These are phyloP conservation scores for Claviceps lovelessii DNA, from an alignment of 2,329 filamentous ascomycete genomes.

Conservation along the genomic window DNA sequence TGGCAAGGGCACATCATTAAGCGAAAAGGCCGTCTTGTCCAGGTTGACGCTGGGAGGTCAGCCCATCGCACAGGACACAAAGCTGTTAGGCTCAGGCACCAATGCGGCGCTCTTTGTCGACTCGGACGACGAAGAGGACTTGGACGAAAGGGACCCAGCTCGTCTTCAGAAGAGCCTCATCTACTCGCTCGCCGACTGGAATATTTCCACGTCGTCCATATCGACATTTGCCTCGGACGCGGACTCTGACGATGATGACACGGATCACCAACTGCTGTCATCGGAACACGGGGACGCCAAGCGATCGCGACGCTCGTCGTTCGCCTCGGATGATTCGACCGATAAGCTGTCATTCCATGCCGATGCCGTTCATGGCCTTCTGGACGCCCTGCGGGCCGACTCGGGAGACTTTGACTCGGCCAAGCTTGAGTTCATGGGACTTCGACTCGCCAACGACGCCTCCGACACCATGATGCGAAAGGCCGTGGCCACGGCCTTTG, in stretches of 20 bases:
- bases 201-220: conserved; percentile 39
- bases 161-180: conserved; percentile 40
- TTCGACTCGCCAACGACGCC: conserved; percentile 84
- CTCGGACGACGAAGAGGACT: conserved; percentile 30
- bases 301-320: conserved; percentile 52
- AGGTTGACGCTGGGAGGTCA: conserved; percentile 23
- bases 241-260: conserved; percentile 46
- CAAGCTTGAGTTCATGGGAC: conserved; percentile 80
- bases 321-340: conserved; percentile 58
- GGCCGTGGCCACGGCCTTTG: conserved; percentile 73
- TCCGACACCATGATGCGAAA: conserved; percentile 78
- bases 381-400: conserved; percentile 66
- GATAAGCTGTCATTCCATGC: conserved; percentile 53
- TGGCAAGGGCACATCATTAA: conserved; percentile 41
- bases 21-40: conserved; percentile 20
- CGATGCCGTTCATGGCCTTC: conserved; percentile 74
- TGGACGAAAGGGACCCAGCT: conserved; percentile 35
- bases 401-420: conserved; percentile 65
- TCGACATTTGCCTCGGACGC: conserved; percentile 51
- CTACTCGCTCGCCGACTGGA: conserved; percentile 37
- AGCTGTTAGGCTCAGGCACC: conserved; percentile 33
- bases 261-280: conserved; percentile 46
- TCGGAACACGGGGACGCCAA: conserved; percentile 28
- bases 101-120: conserved; percentile 36
- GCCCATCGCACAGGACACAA: conserved; percentile 25